Percentiles rank a stretch among this genome's conserved stretches.
Conservation (phyloP, 2,329 filamentous ascomycete genomes). For the Corinectria fuckeliana region DNA sequence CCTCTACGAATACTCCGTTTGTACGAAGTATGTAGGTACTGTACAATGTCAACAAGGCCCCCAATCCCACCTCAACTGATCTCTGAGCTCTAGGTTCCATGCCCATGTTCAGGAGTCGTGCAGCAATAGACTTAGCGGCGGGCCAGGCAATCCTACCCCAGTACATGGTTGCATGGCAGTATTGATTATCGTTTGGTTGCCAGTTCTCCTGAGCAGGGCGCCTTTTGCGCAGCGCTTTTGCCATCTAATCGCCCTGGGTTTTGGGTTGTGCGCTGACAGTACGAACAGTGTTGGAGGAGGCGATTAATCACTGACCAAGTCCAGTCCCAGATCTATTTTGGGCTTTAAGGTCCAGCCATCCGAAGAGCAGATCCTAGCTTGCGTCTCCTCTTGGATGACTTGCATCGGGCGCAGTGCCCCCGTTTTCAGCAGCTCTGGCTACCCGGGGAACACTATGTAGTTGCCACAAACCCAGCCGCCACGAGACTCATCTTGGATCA, state of each 20-base stretch:
- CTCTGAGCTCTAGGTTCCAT: background rate
- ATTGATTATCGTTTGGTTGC: background rate
- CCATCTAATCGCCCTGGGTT: background rate
- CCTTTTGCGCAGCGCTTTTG: background rate
- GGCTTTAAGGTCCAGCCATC: constrained; percentile 15
- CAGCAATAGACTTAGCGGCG: background rate
- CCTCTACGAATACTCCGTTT: background rate
- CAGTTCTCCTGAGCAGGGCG: background rate
- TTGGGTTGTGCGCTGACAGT: background rate
- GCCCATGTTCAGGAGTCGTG: constrained; percentile 5
- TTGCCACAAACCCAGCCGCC: too few species aligned
- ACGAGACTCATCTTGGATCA: background rate
- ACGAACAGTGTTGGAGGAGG: too few species aligned
- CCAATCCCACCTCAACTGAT: background rate
- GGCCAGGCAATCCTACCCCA: background rate
- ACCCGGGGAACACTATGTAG: background rate
- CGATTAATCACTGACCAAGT: constrained; percentile 8
- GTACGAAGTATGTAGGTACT: background rate
- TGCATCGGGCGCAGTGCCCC: background rate
- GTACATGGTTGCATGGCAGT: background rate
- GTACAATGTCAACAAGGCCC: background rate
- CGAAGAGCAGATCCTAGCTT: background rate
- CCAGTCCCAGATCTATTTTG: constrained; percentile 14
- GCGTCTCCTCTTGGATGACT: constrained; percentile 1
- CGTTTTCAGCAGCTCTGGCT: background rate